phyloP scores from a whole-genome alignment of 2,329 filamentous ascomycete genomes.

The Ophiostoma novo-ulmi region DNA sequence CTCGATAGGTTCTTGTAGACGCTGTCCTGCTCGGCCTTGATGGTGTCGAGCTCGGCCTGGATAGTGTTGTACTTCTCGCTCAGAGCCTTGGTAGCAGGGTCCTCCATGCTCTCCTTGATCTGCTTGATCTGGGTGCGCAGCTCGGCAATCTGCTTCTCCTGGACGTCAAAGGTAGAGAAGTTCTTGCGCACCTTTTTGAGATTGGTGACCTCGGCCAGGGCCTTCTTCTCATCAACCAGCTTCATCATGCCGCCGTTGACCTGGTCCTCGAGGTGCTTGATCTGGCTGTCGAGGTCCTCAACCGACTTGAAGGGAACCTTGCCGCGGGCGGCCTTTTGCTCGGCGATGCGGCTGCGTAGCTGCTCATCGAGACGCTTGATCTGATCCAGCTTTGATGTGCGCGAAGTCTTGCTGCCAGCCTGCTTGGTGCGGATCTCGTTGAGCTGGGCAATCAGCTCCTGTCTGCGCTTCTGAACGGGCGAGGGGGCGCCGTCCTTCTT shows the following conservation, averaged over 20 bases:
- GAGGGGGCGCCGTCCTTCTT: conserved; percentile 69
- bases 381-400: conserved; percentile 74
- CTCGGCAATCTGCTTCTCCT: conserved; percentile 84
- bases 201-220: conserved; percentile 72
- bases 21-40: conserved; percentile 89
- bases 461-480: conserved; percentile 73
- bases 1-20: conserved; percentile 82
- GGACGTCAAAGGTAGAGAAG: conserved; percentile 77
- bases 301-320: conserved; percentile 79
- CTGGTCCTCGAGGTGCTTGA: conserved; percentile 72
- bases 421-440: conserved; percentile 83
- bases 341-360: conserved; percentile 74
- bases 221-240: conserved; percentile 95
- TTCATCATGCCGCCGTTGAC: conserved; percentile 89
- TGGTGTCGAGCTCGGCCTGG: conserved; percentile 78
- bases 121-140: conserved; percentile 82
- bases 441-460: conserved; percentile 77
- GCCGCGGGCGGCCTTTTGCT: conserved; percentile 80
- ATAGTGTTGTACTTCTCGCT: conserved; percentile 81
- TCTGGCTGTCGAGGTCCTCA: conserved; percentile 82
- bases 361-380: conserved; percentile 89
- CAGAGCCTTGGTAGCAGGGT: conserved; percentile 83
- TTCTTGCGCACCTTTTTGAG: conserved; percentile 87
- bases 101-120: conserved; percentile 82
- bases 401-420: conserved; percentile 76